Evolutionary conservation across 2,329 filamentous ascomycete genomes (phyloP).

Genomic region (Alternaria gansuensis): DNA sequence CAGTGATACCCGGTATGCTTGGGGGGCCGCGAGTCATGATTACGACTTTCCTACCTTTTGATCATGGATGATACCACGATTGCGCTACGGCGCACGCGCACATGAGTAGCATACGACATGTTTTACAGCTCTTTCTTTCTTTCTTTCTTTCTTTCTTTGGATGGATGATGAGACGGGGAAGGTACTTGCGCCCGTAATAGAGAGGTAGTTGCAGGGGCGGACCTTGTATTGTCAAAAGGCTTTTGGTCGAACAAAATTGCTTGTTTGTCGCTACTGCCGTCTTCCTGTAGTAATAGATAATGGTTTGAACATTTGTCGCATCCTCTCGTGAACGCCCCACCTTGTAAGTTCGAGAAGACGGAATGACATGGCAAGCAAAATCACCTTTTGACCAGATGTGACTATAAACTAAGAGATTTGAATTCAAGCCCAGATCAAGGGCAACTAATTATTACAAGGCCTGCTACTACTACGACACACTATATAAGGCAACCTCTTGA

Average conservation of each 20-base stretch:
- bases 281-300: conserved; percentile 36
- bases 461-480: conserved; percentile 17
- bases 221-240: not conserved
- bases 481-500: conserved; percentile 6
- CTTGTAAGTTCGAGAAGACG: too few species aligned
- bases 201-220: conserved; percentile 11
- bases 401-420: not conserved
- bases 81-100: conserved; percentile 32
- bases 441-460: conserved; percentile 14
- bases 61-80: conserved; percentile 48
- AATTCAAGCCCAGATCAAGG: conserved; percentile 17
- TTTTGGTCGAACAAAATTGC: conserved; percentile 17
- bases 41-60: conserved; percentile 36
- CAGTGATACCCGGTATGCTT: conserved; percentile 22
- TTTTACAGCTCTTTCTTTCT: conserved; percentile 20
- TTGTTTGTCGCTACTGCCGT: conserved; percentile 5
- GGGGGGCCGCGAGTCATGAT: conserved; percentile 24
- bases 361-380: too few species aligned
- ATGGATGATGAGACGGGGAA: not conserved
- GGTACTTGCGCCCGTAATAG: conserved; percentile 25
- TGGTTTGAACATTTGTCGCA: conserved; percentile 3
- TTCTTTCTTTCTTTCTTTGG: conserved; percentile 3
- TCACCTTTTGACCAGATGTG: too few species aligned
- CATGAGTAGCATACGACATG: conserved; percentile 27
- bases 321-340: not conserved